Evolutionary conservation across 164 flowering plant genomes (phyloP).

Genomic region (Malania oleifera): DNA sequence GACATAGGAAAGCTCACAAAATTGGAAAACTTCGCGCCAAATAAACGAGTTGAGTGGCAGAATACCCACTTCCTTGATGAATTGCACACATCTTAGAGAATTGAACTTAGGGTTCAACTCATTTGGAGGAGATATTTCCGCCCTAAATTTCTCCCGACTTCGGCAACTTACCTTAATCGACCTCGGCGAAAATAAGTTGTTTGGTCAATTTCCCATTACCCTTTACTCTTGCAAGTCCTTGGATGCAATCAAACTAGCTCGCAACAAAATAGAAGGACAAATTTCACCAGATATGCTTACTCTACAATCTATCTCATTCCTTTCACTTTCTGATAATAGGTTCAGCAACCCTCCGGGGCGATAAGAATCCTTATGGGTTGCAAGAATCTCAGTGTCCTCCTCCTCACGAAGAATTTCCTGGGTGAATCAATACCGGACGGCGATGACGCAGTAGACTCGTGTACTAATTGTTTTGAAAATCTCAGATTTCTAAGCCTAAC

Average conservation of each 20-base stretch:
- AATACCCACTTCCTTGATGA: constrained; percentile 43
- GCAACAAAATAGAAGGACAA: background rate
- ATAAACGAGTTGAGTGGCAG: constrained; percentile 41
- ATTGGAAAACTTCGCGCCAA: constrained; percentile 34
- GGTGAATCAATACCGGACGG: no score
- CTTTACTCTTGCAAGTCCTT: constrained; percentile 2
- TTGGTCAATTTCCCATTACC: background rate
- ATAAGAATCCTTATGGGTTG: no score
- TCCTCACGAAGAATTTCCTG: no score
- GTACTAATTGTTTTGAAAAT: no score
- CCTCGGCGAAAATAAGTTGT: constrained; percentile 13
- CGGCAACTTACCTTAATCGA: constrained; percentile 32
- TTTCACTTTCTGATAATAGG: no score
- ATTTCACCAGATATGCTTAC: background rate
- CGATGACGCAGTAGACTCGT: no score
- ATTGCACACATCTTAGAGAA: constrained; percentile 30
- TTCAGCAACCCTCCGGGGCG: no score
- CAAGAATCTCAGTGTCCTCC: no score
- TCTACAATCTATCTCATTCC: background rate
- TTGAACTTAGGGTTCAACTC: constrained; percentile 40
- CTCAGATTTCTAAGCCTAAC: no score
- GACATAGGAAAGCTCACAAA: constrained; percentile 41
- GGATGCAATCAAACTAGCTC: background rate
- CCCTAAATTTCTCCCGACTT: constrained; percentile 37
- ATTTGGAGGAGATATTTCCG: constrained; percentile 33